phyloP scores from a whole-genome alignment of 2,329 filamentous ascomycete species.

The Dothideomycetes sp. region DNA sequence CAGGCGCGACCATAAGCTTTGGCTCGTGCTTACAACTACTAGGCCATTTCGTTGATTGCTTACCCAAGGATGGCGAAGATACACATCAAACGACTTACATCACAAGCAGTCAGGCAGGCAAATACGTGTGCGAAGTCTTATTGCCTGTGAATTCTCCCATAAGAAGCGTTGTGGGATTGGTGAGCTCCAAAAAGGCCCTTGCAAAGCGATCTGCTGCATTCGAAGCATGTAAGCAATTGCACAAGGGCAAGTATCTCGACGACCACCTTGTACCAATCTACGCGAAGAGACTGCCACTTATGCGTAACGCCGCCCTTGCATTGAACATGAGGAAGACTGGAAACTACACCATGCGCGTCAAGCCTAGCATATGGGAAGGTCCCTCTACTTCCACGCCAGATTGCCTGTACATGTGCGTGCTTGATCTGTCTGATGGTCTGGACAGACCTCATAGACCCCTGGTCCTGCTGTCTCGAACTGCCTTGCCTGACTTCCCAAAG shows the following conservation, averaged over 20 bases:
- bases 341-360: constrained; percentile 66
- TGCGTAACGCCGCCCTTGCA: constrained; percentile 80
- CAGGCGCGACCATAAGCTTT: constrained; percentile 71
- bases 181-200: constrained; percentile 57
- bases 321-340: constrained; percentile 67
- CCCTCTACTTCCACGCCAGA: constrained; percentile 33
- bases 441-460: constrained; percentile 52
- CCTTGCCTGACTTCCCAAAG: constrained; percentile 51
- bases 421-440: constrained; percentile 52
- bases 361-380: constrained; percentile 62
- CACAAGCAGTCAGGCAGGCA: constrained; percentile 42
- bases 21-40: constrained; percentile 61
- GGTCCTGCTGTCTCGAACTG: constrained; percentile 57
- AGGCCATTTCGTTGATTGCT: constrained; percentile 59
- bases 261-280: constrained; percentile 64
- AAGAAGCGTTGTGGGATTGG: constrained; percentile 50
- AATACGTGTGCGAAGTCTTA: constrained; percentile 67
- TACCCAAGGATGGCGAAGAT: constrained; percentile 47
- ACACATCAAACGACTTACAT: constrained; percentile 48
- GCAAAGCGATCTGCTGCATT: constrained; percentile 89
- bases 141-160: constrained; percentile 68
- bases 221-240: constrained; percentile 62
- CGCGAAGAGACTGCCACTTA: constrained; percentile 58
- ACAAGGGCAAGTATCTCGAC: constrained; percentile 57
- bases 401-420: constrained; percentile 48